Base-by-base conservation (phyloP, 345 rosid genomes). In the Populus pruinosa region DNA sequence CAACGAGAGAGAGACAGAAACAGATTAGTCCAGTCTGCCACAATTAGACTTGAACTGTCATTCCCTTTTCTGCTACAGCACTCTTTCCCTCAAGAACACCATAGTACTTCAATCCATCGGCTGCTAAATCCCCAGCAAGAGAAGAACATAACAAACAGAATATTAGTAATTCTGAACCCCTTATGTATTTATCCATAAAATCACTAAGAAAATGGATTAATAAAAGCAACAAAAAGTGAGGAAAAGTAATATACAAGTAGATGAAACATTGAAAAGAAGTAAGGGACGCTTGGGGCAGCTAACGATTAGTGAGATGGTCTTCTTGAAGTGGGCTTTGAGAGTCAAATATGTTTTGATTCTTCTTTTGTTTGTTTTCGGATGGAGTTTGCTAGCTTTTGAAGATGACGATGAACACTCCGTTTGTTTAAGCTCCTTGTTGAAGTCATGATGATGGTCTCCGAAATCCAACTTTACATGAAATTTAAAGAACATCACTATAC, bases 1-100 rank as follows among this genome's bases (percentile, higher is more conserved):
- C n/a, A n/a, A n/a, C n/a, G n/a, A n/a, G n/a, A n/a, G n/a, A n/a
- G n/a, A n/a, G n/a, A n/a, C n/a, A n/a, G n/a, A 69, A 71, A 18
- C 14, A 39, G 53, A 27, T 23, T 6, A 59, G 63, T 5, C 71
- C 39, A 67, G 69, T 59, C 65, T 61, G 23, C 64, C 47, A 59
- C 27, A 62, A 79, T 77, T 73, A 69, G 75, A 94, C 95, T 92
- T 85, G 92, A 79, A 88, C 95, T 16, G 91, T 93, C 67, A 89
- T 82, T 84, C 97, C 97, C 59, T 86, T 79, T 75, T 89, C 90
- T 11, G 97, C 97, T 49, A 88, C 83, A 17, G 88, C 87, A 67
- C 97, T 97, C 73, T 93, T 94, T 4, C 97, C 97, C 85, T 88
- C 92, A 20, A 86, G 86, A 74, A 93, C 38, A 87, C 92, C 98